Conservation (phyloP, 116 monocot genomes). For the Iris pallida region DNA sequence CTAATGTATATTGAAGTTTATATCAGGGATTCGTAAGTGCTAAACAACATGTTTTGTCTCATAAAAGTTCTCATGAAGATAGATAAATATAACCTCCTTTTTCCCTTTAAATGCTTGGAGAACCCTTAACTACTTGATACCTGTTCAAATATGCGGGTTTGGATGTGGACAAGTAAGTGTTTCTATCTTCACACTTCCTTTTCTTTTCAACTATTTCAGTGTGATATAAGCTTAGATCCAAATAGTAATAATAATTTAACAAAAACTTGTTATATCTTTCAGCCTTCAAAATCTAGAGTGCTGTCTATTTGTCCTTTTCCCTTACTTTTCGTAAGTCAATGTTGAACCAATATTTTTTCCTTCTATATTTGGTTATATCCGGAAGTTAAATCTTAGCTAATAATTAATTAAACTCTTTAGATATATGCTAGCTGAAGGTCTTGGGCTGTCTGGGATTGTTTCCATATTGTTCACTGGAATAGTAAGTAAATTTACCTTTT, state of each 20-base stretch:
- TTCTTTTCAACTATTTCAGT: slow-evolving; percentile 1
- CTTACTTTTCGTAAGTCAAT: slow-evolving; percentile 94
- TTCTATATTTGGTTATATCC: slow-evolving; percentile 1
- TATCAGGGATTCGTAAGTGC: no score
- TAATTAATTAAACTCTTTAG: slow-evolving; percentile 24
- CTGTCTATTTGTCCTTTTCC: slow-evolving; percentile 96
- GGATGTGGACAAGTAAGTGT: slow-evolving; percentile 87
- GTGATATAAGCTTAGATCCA: background rate
- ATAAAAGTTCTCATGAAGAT: no score
- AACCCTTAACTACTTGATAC: slow-evolving; percentile 76
- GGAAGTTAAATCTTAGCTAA: slow-evolving; percentile 5
- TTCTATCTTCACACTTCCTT: background rate
- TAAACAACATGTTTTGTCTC: no score
- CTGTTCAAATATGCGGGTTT: slow-evolving; percentile 98
- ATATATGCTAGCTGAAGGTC: slow-evolving; percentile 97
- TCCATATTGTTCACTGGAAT: slow-evolving; percentile 99
- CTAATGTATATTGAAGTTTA: no score
- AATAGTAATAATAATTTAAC: background rate
- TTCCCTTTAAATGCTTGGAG: background rate
- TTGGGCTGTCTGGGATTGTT: slow-evolving; percentile 95
- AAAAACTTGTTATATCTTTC: slow-evolving; percentile 11
- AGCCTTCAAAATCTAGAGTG: slow-evolving; percentile 98
- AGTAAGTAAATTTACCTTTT: slow-evolving; percentile 45
- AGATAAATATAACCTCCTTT: background rate
- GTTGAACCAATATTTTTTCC: slow-evolving; percentile 1